Evolutionary conservation across 179 eudicot genomes (phyloP), one percentile per base, ranked within the genome.

Genomic region (Corrigiola litoralis): DNA sequence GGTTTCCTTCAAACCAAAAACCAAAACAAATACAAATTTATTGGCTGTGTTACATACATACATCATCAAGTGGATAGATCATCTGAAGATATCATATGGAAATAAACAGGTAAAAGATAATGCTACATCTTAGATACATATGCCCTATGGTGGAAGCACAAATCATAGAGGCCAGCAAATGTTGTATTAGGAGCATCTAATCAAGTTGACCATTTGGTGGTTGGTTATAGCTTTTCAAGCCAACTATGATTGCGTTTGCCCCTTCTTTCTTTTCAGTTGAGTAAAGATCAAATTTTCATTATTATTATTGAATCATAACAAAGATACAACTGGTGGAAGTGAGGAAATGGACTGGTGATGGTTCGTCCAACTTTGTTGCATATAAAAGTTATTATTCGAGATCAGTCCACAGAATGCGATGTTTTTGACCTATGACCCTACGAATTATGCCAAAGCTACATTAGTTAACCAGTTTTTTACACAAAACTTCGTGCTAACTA

Each of bases 251-350:
- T 72, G 51, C 44, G 29, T 42, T 66, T 32, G 18, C 25, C 33
- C 50, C 65, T 50, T 37, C 46, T 27, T 12, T 24, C 68, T 53
- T 61, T 75, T 61, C 7, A 17, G 52, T 76, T 56, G 72, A 61
- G 73, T 76, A 76, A 76, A 71, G 63, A 31, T 38, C 50, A 68
- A 68, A 7, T 29, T 55, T 58, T 32, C 66, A 50, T 66, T 42
- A 72, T 59, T 58, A 58, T 10, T 66, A 32, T 23, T n/a, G 16
- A 36, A 71, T 34, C 55, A 67, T 55, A 20, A 14, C 70, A 41
- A 55, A 66, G 36, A 14, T 40, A 65, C 11, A 50, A 32, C 4
- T 38, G n/a, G 36, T 50, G 59, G 32, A 62, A 5, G 29, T 62
- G 49, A 20, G 9, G 31, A 20, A 61, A 9, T 33, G 32, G 16